Percentiles rank a stretch among this genome's conserved stretches.
phyloP scores from a whole-genome alignment of 1,284 basidiomycete genomes.

The Sporisorium sorghi region DNA sequence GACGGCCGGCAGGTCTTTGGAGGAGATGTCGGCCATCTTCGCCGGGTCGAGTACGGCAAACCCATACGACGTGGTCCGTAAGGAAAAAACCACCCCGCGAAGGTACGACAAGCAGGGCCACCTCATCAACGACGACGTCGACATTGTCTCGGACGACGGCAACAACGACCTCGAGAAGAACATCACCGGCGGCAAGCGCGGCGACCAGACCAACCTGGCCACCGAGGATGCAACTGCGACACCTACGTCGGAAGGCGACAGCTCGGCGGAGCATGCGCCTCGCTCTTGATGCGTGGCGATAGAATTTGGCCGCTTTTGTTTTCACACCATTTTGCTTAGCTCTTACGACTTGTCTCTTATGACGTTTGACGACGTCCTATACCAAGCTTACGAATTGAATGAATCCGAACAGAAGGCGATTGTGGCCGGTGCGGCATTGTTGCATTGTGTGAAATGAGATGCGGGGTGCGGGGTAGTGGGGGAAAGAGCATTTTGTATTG shows the following conservation, averaged over 20 bases:
- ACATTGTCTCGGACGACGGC: conserved; percentile 35
- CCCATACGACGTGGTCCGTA: conserved; percentile 62
- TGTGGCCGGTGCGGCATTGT: not conserved
- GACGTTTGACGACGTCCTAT: conserved; percentile 32
- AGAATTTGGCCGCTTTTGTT: too few relatives aligned
- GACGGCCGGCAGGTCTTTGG: conserved; percentile 61
- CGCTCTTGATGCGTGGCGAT: conserved; percentile 10
- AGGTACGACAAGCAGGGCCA: conserved; percentile 62
- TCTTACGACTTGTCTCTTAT: not conserved
- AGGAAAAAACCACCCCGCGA: conserved; percentile 56
- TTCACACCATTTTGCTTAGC: not conserved
- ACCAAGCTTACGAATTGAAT: conserved; percentile 17
- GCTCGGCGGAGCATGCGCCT: conserved; percentile 30
- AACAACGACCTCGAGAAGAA: conserved; percentile 42
- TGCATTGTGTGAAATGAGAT: not conserved
- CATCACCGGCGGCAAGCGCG: conserved; percentile 16
- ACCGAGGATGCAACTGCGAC: conserved; percentile 41
- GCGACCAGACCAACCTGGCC: conserved; percentile 25
- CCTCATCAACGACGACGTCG: conserved; percentile 52
- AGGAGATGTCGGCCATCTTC: conserved; percentile 66
- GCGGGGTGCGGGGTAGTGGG: too few relatives aligned
- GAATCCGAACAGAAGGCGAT: not conserved
- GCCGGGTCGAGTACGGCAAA: conserved; percentile 58
- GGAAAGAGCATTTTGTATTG: too few relatives aligned
- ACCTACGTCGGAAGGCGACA: conserved; percentile 31